Percentiles rank a stretch among this genome's conserved stretches.
Conservation (phyloP, 208 protist genomes). For the Trichomonas vaginalis region DNA sequence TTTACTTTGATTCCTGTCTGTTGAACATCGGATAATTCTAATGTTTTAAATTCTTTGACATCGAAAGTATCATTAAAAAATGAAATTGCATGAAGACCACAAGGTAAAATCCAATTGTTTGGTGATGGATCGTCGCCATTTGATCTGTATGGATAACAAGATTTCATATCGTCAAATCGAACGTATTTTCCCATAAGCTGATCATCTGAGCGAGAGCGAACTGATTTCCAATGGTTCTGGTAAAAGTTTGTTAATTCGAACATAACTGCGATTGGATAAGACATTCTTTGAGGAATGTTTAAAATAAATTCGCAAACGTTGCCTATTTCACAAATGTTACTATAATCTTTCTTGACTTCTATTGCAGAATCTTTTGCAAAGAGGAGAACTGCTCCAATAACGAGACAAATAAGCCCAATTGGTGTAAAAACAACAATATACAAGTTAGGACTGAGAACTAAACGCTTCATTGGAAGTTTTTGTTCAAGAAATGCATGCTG, state of each 20-base stretch:
- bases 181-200: not conserved
- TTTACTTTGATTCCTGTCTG: not conserved
- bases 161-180: not conserved
- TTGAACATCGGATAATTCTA: not conserved
- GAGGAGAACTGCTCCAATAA: not conserved
- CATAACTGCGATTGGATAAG: not conserved
- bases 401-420: not conserved
- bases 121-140: not conserved
- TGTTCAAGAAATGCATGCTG: not conserved
- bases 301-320: not conserved
- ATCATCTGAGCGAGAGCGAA: not conserved
- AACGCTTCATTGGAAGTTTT: not conserved
- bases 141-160: not conserved
- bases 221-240: not conserved
- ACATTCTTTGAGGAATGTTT: not conserved
- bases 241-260: not conserved
- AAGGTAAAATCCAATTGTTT: not conserved
- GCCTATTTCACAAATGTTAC: not conserved
- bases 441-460: not conserved
- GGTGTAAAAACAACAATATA: not conserved
- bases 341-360: not conserved
- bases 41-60: not conserved
- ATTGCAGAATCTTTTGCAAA: not conserved
- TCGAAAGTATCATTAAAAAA: constrained; percentile 18
- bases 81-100: not conserved